These are phyloP conservation scores for Rhizopus microsporus DNA, from an alignment of 371 early-diverging fungal genomes.

Conservation along the genomic window DNA sequence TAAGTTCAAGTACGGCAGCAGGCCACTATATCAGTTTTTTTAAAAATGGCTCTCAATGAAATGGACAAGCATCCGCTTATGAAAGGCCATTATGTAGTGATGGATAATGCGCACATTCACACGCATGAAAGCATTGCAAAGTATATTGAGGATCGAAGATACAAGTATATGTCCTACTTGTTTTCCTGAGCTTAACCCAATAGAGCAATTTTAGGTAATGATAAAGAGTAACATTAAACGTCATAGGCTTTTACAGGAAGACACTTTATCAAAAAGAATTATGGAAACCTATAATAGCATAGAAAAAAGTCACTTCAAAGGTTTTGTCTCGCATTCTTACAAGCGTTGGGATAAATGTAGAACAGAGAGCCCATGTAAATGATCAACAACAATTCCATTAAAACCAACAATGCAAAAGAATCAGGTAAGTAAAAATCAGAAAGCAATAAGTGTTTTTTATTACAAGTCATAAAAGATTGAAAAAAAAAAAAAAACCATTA, in stretches of 20 bases:
- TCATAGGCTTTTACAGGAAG: constrained; percentile 16
- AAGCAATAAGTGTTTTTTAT: constrained; percentile 27
- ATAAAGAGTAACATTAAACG: no score
- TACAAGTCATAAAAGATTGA: constrained; percentile 19
- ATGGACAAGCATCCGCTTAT: no score
- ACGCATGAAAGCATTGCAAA: constrained; percentile 20
- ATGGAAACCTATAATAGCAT: constrained; percentile 9
- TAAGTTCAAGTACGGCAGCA: constrained; percentile 15
- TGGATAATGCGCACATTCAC: no score
- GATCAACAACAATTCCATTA: constrained; percentile 21
- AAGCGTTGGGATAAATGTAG: no score
- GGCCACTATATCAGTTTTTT: no score
- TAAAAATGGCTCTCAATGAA: no score
- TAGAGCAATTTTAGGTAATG: constrained; percentile 16
- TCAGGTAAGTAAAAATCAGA: constrained; percentile 25
- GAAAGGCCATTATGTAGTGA: no score
- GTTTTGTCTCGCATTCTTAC: no score
- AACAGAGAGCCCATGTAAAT: neutral
- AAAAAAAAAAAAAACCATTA: constrained; percentile 26
- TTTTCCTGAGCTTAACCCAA: constrained; percentile 20
- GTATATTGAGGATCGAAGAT: constrained; percentile 13
- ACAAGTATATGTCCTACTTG: constrained; percentile 11
- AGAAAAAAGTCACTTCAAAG: no score
- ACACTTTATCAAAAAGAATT: constrained; percentile 14
- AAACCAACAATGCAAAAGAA: constrained; percentile 25